A percentile compares a stretch with the other conserved stretches of the same genome.
Evolutionary conservation across 306 rosid species (phyloP).

Genomic region (Comarum palustre): DNA sequence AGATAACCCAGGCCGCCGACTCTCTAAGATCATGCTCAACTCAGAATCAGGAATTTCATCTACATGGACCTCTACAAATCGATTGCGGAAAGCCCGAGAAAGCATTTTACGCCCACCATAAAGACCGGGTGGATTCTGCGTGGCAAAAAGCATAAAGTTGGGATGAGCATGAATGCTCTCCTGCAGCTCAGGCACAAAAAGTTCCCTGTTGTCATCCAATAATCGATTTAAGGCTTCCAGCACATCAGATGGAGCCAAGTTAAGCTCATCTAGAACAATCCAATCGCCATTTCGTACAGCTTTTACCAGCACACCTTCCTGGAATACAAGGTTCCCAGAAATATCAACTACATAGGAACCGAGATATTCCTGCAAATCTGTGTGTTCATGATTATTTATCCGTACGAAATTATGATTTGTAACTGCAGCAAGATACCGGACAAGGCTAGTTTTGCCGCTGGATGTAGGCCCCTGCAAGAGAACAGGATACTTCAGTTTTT

Average conservation of each 20-base stretch:
- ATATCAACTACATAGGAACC: constrained; percentile 78
- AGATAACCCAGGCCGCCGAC: constrained; percentile 54
- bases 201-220: constrained; percentile 92
- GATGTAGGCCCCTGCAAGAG: constrained; percentile 97
- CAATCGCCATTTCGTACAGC: constrained; percentile 85
- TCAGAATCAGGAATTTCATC: constrained; percentile 85
- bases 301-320: constrained; percentile 84
- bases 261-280: constrained; percentile 96
- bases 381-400: constrained; percentile 95
- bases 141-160: constrained; percentile 91
- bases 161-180: constrained; percentile 66
- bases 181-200: constrained; percentile 86
- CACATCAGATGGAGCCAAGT: constrained; percentile 98
- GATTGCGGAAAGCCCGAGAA: constrained; percentile 92
- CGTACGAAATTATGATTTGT: constrained; percentile 81
- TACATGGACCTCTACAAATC: constrained; percentile 88
- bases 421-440: constrained; percentile 71
- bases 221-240: constrained; percentile 91
- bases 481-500: constrained; percentile 60
- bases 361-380: constrained; percentile 92
- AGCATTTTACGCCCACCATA: constrained; percentile 95
- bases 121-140: constrained; percentile 89
- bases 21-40: constrained; percentile 59
- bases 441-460: constrained; percentile 96
- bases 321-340: constrained; percentile 79